Base-by-base conservation (phyloP, 2,329 filamentous ascomycete species). In the Penicillium sumatraense region DNA sequence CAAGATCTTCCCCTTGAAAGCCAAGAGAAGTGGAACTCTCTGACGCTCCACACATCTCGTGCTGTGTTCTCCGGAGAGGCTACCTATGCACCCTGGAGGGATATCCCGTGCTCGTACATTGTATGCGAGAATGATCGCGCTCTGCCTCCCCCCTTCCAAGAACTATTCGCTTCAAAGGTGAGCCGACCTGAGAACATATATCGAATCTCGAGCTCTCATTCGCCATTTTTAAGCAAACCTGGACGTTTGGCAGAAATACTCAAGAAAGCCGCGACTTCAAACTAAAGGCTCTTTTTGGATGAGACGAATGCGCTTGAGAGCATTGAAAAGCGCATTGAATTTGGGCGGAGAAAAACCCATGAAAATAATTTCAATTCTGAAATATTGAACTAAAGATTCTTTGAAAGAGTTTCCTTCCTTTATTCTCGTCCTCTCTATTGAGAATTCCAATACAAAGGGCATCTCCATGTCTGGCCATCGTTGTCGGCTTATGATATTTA, bases 181-280 rank as follows among this genome's bases (percentile, higher is more conserved):
- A 71, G 56, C 0, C 40, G 49, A 9, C 62, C 69, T 1, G 58
- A 71, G 16, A 64, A 62, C 27, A 66, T 71, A 2, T 69, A 70
- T 53, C 70, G 66, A 16, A 44, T 77, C 1, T 67, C 72, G 45
- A 65, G 64, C 16, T 69, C 72, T 1, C 77, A 80, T 60, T 76
- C 72, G 59, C 77, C 75, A 16, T 80, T 78, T 58, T 54, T 78
- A 59, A 75, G 71, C 29, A 70, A 64, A 62, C 70, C 74, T 0
- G 68, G 68, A 42, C 67, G 68, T 45, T 62, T 72, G 48, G 75
- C 70, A 3, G 62, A 57, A 13, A 67, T 69, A 54, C 62, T 78
- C 44, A 53, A 60, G 53, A 57, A 59, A 5, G 38, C 4, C 16
- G 11, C 38, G 3, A 11, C 13, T 9, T 41, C 13, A 20, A 24